Evolutionary conservation across 2,329 filamentous ascomycete species (phyloP), one percentile per base, ranked within the genome.

Genomic region (Venturia effusa): DNA sequence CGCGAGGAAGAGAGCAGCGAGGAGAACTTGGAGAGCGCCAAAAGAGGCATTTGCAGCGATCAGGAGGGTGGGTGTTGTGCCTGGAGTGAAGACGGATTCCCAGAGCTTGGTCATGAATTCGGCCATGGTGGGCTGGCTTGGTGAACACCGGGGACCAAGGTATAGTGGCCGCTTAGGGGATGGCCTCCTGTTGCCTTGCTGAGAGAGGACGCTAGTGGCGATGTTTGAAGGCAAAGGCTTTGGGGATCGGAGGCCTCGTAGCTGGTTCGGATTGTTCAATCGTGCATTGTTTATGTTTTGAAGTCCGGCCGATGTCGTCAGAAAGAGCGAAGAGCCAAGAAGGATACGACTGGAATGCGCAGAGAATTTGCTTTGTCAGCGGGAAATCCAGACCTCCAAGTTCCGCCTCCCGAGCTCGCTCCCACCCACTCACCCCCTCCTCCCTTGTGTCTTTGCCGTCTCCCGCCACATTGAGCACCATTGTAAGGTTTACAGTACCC

Each of bases 1-100:
- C 64, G 85, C 87, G 68, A 91, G 66, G 62, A 97, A 83, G 67
- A 99, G 88, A 63, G 78, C 75, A 68, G 90, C 76, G 68, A 97
- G 86, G 51, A 96, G 81, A 67, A 88, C 66, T 76, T 97, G 94
- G 22, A 99, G 87, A 51, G 85, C 84, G 67, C 87, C 92, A 75
- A 99, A 99, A 66, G 90, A 88, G 73, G 82, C 85, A 77, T 99
- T 97, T 65, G 94, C 95, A 66, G 94, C 94, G 72, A 92, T 78
- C 64, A 97, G 83, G 67, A 99, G 86, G 59, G 90, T 89, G 17
- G 90, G 90, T 0, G 92, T 97, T 59, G 93, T 85, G 64, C 94
- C 94, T 0, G 93, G 90, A 5, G 88, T 94, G 82, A 97, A 97
- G 80, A 97, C 87, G 72, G 90, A 95, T 73, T 89, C 84, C 89